Conservation (phyloP, 805 yeast genomes). For the Ogataea saltuana region DNA sequence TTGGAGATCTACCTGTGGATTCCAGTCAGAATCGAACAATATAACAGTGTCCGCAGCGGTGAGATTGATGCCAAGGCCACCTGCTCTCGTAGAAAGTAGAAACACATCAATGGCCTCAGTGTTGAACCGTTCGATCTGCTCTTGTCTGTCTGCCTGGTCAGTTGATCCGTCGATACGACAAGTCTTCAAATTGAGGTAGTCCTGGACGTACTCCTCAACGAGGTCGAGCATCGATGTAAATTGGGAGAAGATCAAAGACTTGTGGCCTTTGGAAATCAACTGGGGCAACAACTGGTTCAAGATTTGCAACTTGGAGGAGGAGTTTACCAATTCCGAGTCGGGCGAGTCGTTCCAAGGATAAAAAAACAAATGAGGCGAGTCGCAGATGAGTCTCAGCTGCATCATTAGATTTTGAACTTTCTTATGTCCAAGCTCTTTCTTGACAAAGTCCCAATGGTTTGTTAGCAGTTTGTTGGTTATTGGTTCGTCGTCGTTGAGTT, state of each 20-base stretch:
- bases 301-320: constrained; percentile 73
- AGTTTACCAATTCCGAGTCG: constrained; percentile 42
- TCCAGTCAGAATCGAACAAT: constrained; percentile 93
- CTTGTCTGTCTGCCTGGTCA: constrained; percentile 63
- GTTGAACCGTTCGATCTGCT: constrained; percentile 56
- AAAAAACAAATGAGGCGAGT: constrained; percentile 82
- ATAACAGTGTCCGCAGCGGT: constrained; percentile 88
- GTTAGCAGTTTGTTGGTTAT: constrained; percentile 13
- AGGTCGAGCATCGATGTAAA: constrained; percentile 83
- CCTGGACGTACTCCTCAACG: constrained; percentile 68
- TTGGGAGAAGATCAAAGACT: constrained; percentile 82
- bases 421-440: constrained; percentile 48
- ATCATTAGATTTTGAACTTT: constrained; percentile 68
- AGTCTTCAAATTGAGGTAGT: constrained; percentile 42
- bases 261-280: constrained; percentile 52
- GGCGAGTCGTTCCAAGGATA: constrained; percentile 67
- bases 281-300: constrained; percentile 61
- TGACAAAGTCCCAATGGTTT: constrained; percentile 34
- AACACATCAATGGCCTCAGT: constrained; percentile 48
- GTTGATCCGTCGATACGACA: constrained; percentile 80
- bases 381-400: constrained; percentile 83
- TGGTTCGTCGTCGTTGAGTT: constrained; percentile 14
- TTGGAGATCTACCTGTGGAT: constrained; percentile 94
- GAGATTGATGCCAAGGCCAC: constrained; percentile 89
- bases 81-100: constrained; percentile 86